Base-by-base conservation (phyloP, 2,329 filamentous ascomycete species). In the Teratosphaeria nubilosa region DNA sequence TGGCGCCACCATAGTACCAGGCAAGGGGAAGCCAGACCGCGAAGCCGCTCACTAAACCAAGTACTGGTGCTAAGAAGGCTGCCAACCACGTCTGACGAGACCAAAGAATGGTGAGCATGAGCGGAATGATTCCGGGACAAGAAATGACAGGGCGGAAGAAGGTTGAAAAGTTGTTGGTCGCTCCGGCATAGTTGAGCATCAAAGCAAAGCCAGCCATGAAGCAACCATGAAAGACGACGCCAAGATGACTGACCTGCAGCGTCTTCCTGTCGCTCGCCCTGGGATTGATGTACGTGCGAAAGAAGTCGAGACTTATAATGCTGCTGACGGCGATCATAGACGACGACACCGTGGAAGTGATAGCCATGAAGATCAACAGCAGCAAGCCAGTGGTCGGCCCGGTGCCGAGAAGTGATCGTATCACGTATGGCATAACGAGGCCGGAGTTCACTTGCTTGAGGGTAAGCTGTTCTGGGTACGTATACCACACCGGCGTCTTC, bases 301-400 rank as follows among this genome's bases (percentile, higher is more conserved):
- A 81, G n/a, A 80, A 63, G 60, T 81, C 78, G 54, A 78, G 75
- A 5, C 76, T 77, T 7, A 80, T 67, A 51, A 81, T 80, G 58
- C 75, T 77, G 68, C 74, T 77, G 24, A 80, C 78, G 1, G 78
- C 78, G 53, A 81, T 80, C 71, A 79, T 76, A 4, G 74, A 76
- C 0, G 78, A 78, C 0, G 77, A 79, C 0, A 79, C 72, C 0
- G 77, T 80, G 55, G 74, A 77, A 0, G 78, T 81, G 27, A 80
- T 63, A 3, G 78, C 77, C 78, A 80, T 80, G 67, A 80, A 80
- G 1, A 80, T 66, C 7, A 80, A 68, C 0, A 81, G 71, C 16
- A 81, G 74, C 53, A 77, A 74, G 1, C 71, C 77, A 2, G 72
- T 69, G 10, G 75, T 75, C 0, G 75, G 77, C 10, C 70, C 69